These are phyloP conservation scores for Aspergillus incahuasiensis DNA, from an alignment of 495 filamentous ascomycete genomes.

Conservation along the genomic window DNA sequence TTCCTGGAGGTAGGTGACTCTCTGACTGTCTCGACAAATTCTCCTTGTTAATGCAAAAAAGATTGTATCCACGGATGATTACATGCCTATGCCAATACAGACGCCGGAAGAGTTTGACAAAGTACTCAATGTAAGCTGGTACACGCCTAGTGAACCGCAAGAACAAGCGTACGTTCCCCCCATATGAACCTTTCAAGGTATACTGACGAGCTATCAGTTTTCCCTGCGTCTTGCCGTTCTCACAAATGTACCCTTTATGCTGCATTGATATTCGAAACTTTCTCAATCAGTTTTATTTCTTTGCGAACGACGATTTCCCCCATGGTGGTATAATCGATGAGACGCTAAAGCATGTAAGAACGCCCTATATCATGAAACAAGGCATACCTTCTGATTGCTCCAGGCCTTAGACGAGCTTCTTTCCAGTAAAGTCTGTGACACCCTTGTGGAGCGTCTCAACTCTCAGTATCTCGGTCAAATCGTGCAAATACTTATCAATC, in stretches of 20 bases:
- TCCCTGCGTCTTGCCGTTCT: conserved; percentile 90
- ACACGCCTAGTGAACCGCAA: conserved; percentile 73
- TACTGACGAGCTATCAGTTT: conserved; percentile 51
- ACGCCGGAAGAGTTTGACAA: conserved; percentile 89
- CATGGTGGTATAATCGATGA: conserved; percentile 83
- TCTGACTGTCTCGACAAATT: no score
- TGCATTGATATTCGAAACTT: conserved; percentile 98
- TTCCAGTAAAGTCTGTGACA: conserved; percentile 81
- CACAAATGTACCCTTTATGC: conserved; percentile 96
- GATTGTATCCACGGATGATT: conserved; percentile 96
- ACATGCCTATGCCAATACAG: conserved; percentile 97
- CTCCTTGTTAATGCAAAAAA: conserved; percentile 29
- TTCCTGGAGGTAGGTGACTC: conserved; percentile 69
- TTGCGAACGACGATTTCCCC: conserved; percentile 89
- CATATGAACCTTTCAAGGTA: not conserved
- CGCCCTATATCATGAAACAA: not conserved
- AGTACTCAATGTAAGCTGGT: conserved; percentile 91
- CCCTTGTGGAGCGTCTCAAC: conserved; percentile 79
- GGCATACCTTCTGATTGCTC: conserved; percentile 11
- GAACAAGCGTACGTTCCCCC: conserved; percentile 61
- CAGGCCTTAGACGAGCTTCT: conserved; percentile 85
- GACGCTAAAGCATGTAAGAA: conserved; percentile 67
- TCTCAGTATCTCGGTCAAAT: conserved; percentile 96
- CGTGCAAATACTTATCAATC: conserved; percentile 94
- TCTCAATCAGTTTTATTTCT: conserved; percentile 92